Base-by-base conservation (phyloP, 352 stramenopile species). In the Globisporangium radiosum region DNA sequence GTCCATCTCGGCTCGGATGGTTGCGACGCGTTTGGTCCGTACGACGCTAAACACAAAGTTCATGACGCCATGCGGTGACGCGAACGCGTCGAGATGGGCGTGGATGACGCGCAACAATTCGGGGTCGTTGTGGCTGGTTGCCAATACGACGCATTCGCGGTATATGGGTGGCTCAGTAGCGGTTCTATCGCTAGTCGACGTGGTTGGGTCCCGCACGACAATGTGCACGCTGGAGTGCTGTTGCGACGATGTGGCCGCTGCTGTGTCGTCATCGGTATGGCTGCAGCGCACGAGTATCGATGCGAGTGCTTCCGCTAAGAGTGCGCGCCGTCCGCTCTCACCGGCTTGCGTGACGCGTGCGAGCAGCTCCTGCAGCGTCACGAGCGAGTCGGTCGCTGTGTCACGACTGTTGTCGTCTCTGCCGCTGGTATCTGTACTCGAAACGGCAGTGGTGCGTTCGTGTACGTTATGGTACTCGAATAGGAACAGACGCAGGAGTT, bases 1-100 rank as follows among this genome's bases (percentile, higher is more conserved):
- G 57, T 94, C 85, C 80, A 92, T 94, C 48, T 96, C 87, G 7
- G 64, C 64, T 7, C 74, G 70, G 1, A 93, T 60, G n/a, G 52
- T 15, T 5, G 40, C 62, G 4, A 88, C 54, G 4, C 69, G 43
- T 38, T 86, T 81, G 17, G 85, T 88, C 19, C 76, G 73, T 11
- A 96, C 63, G 43, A 81, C 71, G 52, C 83, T 92, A 43, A 78
- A 78, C 52, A 81, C 72, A 37, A 92, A 90, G 64, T 72, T 74
- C 51, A 96, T 73, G 47, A 96, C 82, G 38, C 83, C 87, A 11
- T 66, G 56, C 1, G 70, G 47, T 10, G 62, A 68, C 54, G 59
- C 70, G 56, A 78, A 81, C 40, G 44, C 50, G 13, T 52, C 17
- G 36, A 87, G 65, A 14, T 59, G 33, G 4, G 14, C 53, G 7